These are phyloP conservation scores for Parasitella parasitica DNA, from an alignment of 371 early-diverging fungal species.

Conservation along the genomic window DNA sequence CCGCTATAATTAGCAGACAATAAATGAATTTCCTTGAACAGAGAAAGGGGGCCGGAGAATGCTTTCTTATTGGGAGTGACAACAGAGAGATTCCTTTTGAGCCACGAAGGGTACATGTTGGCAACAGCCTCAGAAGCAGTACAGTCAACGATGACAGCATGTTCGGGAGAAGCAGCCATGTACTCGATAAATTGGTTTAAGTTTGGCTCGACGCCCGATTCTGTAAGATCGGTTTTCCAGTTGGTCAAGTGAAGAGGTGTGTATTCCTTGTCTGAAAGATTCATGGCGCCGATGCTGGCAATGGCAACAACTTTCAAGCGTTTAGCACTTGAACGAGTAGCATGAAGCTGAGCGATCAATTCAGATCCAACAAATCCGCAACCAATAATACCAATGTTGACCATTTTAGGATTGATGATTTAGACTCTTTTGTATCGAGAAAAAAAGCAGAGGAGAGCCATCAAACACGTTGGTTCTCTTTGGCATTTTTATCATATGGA, in stretches of 20 bases:
- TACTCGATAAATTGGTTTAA: slow-evolving; percentile 55
- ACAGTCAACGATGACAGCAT: slow-evolving; percentile 85
- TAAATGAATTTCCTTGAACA: slow-evolving; percentile 72
- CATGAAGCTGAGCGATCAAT: slow-evolving; percentile 73
- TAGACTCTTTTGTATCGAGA: neutral
- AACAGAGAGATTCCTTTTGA: slow-evolving; percentile 73
- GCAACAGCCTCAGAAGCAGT: slow-evolving; percentile 83
- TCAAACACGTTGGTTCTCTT: neutral
- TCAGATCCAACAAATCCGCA: slow-evolving; percentile 65
- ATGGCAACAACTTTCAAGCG: slow-evolving; percentile 54
- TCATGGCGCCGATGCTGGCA: slow-evolving; percentile 63
- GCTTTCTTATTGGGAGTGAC: slow-evolving; percentile 98
- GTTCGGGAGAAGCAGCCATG: slow-evolving; percentile 44
- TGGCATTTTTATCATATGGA: neutral
- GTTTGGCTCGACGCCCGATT: slow-evolving; percentile 34
- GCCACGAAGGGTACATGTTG: slow-evolving; percentile 78
- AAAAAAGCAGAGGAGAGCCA: neutral
- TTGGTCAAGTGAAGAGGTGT: slow-evolving; percentile 23
- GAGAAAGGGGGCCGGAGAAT: slow-evolving; percentile 69
- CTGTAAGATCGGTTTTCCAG: slow-evolving; percentile 14
- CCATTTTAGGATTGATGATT: neutral
- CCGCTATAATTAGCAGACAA: slow-evolving; percentile 39
- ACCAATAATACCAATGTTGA: slow-evolving; percentile 1
- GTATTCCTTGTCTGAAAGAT: slow-evolving; percentile 41
- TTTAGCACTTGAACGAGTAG: slow-evolving; percentile 29